Evolutionary conservation across 106 monocot genomes (phyloP).

Genomic region (Amphibolis antarctica): DNA sequence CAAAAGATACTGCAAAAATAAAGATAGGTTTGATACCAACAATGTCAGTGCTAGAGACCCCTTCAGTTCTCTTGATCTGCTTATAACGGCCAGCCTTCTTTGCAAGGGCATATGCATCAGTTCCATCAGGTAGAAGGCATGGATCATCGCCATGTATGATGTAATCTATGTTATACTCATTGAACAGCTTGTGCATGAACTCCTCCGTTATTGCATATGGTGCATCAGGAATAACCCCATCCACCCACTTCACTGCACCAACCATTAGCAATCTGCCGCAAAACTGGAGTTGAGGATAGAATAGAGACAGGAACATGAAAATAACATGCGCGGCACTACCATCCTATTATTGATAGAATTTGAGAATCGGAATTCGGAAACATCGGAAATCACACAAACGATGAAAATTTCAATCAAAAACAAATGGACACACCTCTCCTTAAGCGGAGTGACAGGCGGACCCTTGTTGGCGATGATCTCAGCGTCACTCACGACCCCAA

Average conservation of each 20-base stretch:
- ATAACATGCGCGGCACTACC: no score
- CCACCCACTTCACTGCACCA: slow-evolving; percentile 88
- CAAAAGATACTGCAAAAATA: neutral
- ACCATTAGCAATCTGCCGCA: slow-evolving; percentile 82
- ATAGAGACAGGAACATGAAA: no score
- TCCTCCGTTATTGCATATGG: slow-evolving; percentile 96
- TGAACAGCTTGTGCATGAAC: slow-evolving; percentile 84
- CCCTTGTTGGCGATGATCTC: slow-evolving; percentile 92
- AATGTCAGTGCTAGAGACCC: slow-evolving; percentile 90
- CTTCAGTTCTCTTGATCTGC: slow-evolving; percentile 77
- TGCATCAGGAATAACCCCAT: slow-evolving; percentile 86
- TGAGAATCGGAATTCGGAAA: neutral
- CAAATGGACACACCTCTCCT: slow-evolving; percentile 44
- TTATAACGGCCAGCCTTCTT: slow-evolving; percentile 80
- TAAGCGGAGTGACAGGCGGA: slow-evolving; percentile 75
- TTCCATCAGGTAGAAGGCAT: slow-evolving; percentile 78
- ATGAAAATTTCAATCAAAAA: neutral
- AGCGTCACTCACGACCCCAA: slow-evolving; percentile 81
- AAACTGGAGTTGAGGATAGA: neutral
- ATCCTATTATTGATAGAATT: no score
- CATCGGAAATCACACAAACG: neutral
- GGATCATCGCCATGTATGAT: slow-evolving; percentile 85
- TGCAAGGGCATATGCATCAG: slow-evolving; percentile 97
- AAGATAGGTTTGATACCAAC: slow-evolving; percentile 49
- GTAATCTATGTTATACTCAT: slow-evolving; percentile 65